These are phyloP conservation scores for Persicaria maculosa DNA, from an alignment of 148 eudicot genomes.

Conservation along the genomic window DNA sequence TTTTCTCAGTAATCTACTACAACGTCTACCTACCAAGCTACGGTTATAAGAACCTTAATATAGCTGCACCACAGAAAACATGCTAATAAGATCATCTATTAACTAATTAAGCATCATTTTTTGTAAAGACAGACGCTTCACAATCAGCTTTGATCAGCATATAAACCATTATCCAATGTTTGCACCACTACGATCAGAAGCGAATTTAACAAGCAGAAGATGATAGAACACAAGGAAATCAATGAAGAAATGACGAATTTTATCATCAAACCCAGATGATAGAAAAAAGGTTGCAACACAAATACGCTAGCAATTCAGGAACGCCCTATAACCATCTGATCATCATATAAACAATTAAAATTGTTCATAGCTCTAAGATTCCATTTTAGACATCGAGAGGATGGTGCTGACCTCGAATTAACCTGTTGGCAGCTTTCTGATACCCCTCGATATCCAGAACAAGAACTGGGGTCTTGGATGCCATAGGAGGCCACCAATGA, in stretches of 20 bases:
- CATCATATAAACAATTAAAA: neutral
- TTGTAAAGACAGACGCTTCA: neutral
- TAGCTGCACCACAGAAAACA: neutral
- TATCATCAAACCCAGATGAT: neutral
- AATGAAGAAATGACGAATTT: neutral
- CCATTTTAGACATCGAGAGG: neutral
- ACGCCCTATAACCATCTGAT: neutral
- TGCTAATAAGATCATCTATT: neutral
- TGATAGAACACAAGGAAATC: neutral
- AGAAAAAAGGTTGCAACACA: neutral
- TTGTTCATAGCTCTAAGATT: neutral
- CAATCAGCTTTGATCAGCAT: neutral
- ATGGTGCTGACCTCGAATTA: slow-evolving; percentile 56
- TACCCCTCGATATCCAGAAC: slow-evolving; percentile 35
- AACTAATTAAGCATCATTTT: neutral
- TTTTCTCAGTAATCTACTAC: neutral
- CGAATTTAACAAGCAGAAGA: neutral
- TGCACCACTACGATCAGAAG: neutral
- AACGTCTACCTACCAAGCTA: neutral
- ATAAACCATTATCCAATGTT: neutral
- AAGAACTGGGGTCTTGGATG: slow-evolving; percentile 16
- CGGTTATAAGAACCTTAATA: neutral
- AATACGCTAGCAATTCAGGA: neutral
- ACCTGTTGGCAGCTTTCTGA: slow-evolving; percentile 53
- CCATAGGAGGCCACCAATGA: slow-evolving; percentile 69